phyloP scores from a whole-genome alignment of 768 basidiomycete species.

The Suillus alpinus region DNA sequence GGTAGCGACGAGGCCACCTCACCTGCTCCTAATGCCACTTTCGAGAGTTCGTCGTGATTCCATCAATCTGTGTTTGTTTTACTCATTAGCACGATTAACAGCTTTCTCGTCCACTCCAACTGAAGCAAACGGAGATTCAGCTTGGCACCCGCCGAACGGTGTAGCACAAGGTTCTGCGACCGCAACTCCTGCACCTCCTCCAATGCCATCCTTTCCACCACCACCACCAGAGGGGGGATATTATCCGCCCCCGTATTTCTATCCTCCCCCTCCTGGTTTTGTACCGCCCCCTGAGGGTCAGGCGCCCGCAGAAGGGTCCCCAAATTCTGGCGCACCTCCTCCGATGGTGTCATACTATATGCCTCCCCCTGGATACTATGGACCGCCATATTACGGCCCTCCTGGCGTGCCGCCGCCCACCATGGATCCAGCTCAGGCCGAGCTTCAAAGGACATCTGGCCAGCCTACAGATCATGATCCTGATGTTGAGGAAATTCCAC shows the following conservation, averaged over 20 bases:
- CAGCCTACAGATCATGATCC: conserved; percentile 12
- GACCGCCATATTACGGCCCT: conserved; percentile 27
- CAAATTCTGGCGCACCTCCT: conserved; percentile 28
- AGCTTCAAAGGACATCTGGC: conserved; percentile 18
- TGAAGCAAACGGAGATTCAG: conserved; percentile 23
- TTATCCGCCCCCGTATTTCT: conserved; percentile 32
- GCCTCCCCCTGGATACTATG: conserved; percentile 39
- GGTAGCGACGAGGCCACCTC: conserved; percentile 21
- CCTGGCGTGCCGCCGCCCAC: conserved; percentile 31
- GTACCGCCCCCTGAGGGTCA: conserved; percentile 37
- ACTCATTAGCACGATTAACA: conserved; percentile 14
- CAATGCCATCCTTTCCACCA: conserved; percentile 26
- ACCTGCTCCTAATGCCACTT: conserved; percentile 9
- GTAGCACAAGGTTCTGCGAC: conserved; percentile 13
- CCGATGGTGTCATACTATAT: conserved; percentile 36
- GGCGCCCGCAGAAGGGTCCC: conserved; percentile 27
- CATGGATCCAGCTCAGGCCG: conserved; percentile 25
- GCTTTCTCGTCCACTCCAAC: conserved; percentile 8
- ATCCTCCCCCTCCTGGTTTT: conserved; percentile 41
- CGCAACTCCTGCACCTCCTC: conserved; percentile 19
- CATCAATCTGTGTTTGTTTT: neutral
- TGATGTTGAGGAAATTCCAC: conserved; percentile 14
- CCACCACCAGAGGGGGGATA: conserved; percentile 42
- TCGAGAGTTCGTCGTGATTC: neutral
- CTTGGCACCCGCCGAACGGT: conserved; percentile 30